A percentile compares a stretch with the other conserved stretches of the same genome.
These are phyloP conservation scores for Eucalyptus rudis DNA, from an alignment of 345 rosid genomes.

Conservation along the genomic window DNA sequence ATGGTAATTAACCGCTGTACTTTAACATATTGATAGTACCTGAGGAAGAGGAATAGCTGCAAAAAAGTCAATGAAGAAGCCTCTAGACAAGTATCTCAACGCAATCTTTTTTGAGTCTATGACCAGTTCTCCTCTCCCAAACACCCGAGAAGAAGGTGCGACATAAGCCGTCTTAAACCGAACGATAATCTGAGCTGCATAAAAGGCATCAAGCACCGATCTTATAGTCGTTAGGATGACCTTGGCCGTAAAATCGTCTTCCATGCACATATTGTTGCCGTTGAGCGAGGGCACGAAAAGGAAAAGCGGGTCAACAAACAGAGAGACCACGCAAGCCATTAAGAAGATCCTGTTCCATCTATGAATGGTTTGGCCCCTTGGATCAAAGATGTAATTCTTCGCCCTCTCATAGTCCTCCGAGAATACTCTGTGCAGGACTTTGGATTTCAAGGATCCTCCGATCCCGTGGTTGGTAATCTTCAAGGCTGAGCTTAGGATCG, in stretches of 20 bases:
- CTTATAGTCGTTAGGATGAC: not conserved
- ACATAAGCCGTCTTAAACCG: not conserved
- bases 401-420: not conserved
- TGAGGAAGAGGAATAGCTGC: slow-evolving; percentile 1
- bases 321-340: not conserved
- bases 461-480: not conserved
- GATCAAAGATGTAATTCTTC: not conserved
- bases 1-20: not conserved
- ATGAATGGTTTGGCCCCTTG: not conserved
- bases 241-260: not conserved
- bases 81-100: not conserved
- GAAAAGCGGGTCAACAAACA: not conserved
- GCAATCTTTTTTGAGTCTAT: not conserved
- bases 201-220: not conserved
- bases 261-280: not conserved
- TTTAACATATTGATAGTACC: not conserved
- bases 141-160: not conserved
- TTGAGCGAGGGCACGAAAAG: not conserved
- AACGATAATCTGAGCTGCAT: not conserved
- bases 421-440: not conserved
- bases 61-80: not conserved
- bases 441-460: not conserved
- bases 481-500: not conserved
- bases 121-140: slow-evolving; percentile 1
- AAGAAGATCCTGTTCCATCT: slow-evolving; percentile 1